phyloP scores from a whole-genome alignment of 2,329 filamentous ascomycete genomes.

The Phialophora verrucosa region DNA sequence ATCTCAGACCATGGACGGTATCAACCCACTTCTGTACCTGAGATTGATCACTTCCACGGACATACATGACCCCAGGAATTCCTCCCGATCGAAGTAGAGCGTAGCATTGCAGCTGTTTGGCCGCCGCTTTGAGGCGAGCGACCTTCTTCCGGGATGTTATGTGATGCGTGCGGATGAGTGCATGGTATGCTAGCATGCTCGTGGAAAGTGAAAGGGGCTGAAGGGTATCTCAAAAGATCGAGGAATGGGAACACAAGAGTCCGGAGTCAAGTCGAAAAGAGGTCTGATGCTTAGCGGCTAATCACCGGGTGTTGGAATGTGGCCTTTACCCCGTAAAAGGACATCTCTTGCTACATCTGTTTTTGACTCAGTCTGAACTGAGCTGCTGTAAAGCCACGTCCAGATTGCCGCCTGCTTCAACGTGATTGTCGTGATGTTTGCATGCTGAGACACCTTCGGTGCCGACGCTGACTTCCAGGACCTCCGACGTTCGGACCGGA shows the following conservation, averaged over 20 bases:
- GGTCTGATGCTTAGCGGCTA: not conserved
- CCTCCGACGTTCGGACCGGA: not conserved
- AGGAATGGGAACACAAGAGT: not conserved
- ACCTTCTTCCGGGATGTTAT: conserved; percentile 81
- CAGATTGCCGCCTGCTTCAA: not conserved
- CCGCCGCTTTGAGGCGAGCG: conserved; percentile 67
- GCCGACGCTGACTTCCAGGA: not conserved
- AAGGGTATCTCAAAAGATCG: not conserved
- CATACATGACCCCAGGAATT: conserved; percentile 79
- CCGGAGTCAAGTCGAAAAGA: not conserved
- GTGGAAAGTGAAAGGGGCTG: not conserved
- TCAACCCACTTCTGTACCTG: conserved; percentile 68
- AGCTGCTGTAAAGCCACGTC: too few relatives aligned
- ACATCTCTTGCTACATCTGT: not conserved
- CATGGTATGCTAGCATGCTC: conserved; percentile 51
- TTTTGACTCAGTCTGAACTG: not conserved
- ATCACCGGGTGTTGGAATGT: not conserved
- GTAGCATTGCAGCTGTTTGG: conserved; percentile 64
- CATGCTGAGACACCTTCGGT: not conserved
- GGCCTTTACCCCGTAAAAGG: not conserved
- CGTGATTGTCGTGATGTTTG: not conserved
- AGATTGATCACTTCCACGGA: conserved; percentile 62
- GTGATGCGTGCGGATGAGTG: conserved; percentile 78
- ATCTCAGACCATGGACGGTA: conserved; percentile 67
- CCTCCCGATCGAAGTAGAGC: conserved; percentile 71